phyloP scores from a whole-genome alignment of 331 rosid genomes.

The Rhamnella rubrinervis region DNA sequence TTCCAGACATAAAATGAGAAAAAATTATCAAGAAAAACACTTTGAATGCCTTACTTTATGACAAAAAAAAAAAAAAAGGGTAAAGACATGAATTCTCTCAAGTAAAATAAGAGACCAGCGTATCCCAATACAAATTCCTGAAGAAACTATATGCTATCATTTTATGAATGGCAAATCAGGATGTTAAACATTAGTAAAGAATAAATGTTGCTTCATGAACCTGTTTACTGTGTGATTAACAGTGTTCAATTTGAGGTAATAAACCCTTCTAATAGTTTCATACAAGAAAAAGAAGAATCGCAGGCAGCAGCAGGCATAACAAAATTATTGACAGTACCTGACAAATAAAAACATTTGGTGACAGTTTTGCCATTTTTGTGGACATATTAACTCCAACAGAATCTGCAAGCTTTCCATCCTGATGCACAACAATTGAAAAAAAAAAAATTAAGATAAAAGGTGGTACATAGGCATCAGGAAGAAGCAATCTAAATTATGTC shows the following conservation, averaged over 20 bases:
- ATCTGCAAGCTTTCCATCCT: slow-evolving; percentile 54
- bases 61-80: background rate
- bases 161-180: background rate
- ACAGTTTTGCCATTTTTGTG: slow-evolving; percentile 50
- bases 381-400: slow-evolving; percentile 40
- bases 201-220: background rate
- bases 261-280: background rate
- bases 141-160: background rate
- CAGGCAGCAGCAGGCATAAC: background rate
- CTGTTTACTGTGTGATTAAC: background rate
- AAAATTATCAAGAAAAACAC: too few species aligned
- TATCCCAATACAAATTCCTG: background rate
- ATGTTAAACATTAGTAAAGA: background rate
- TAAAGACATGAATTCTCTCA: background rate
- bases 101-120: background rate
- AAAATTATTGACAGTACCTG: slow-evolving; percentile 52
- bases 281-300: background rate
- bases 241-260: background rate
- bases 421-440: slow-evolving; percentile 23
- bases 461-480: slow-evolving; percentile 1
- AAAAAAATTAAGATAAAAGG: slow-evolving; percentile 18
- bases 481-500: background rate
- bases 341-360: slow-evolving; percentile 56
- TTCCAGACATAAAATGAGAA: background rate
- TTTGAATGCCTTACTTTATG: background rate